Base-by-base conservation (phyloP, 2,329 filamentous ascomycete genomes). In the Monascus ruber region DNA sequence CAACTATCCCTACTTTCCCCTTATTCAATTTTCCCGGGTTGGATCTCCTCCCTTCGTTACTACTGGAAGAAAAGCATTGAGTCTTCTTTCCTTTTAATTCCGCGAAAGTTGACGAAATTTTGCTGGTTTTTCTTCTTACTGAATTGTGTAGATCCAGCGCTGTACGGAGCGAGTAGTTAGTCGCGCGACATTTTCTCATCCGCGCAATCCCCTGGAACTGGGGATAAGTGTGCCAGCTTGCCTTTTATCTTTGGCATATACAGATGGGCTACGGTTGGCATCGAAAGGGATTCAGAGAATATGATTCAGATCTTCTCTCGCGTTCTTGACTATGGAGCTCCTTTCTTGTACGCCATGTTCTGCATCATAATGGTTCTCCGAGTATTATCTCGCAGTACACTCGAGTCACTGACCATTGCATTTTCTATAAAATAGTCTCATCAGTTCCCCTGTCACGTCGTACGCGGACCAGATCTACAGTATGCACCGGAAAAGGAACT, bases 401-500 rank as follows among this genome's bases (percentile, higher is more conserved):
- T 38, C 6, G 33, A 33, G 5, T 4, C 43, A 34, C 43, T 51
- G 29, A 47, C 40, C 29, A 33, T 31, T 28, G 24, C 6, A 33
- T 25, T 24, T 10, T 40, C 11, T 40, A 37, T 33, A 6, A 32
- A 8, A 41, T 50, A 77, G 73, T 58, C 70, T 81, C 45, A 66
- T 79, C 38, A 70, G 74, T 6, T 79, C 76, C 5, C 77, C 77
- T 6, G 60, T 81, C 42, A 80, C 76, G 36, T 78, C 74, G 48
- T 81, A 81, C 63, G 71, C 74, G 44, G 77, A 81, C 58, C 77
- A 81, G 54, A 81, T 81, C 54, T 69, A 76, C 56, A 75, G 71
- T 48, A 81, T 81, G 52, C 71, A 79, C 60, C 70, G 70, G 47
- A 71, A 62, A 42, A 70, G 73, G 49, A 74, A 66, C 41, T 79